Base-by-base conservation (phyloP, 108 stramenopile species). In the Nitzschia inconspicua region DNA sequence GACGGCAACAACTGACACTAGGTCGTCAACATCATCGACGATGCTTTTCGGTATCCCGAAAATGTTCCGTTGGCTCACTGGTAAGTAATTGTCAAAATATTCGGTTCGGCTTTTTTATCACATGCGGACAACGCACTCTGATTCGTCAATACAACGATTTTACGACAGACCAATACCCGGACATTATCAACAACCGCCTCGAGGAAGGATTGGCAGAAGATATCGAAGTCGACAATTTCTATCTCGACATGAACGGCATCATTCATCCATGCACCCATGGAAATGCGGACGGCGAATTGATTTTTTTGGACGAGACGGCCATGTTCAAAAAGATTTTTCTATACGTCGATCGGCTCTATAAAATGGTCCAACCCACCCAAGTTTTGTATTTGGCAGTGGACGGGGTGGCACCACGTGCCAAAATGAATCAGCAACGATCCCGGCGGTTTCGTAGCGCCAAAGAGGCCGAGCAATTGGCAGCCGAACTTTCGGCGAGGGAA, bases 1-100 rank as follows among this genome's bases (percentile, higher is more conserved):
- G 42, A 58, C 41, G 40, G 30, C 25, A 18, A 13, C 42, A 26
- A n/a, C 23, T 28, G 51, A 34, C 51, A 24, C 27, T 29, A 23
- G 5, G 4, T 10, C 43, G 11, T 18, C 4, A 19, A 28, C 58
- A 11, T 34, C 56, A 14, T 59, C 60, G 13, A 84, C 78, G 26
- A 53, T 73, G 20, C 72, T 89, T 22, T 70, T 75, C 63, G 98
- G 97, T 29, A 97, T 99, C 48, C 98, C 97, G 14, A 98, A 99
- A 88, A 98, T 99, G 89, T 99, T 98, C 77, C 93, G 99, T 34
- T 99, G 99, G 99, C 66, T 98, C n/a, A n/a, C n/a, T n/a, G n/a
- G n/a, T n/a, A n/a, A n/a, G n/a, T n/a, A n/a, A n/a, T n/a, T n/a
- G n/a, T n/a, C n/a, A n/a, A n/a, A n/a, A n/a, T n/a, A n/a, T n/a